phyloP scores from a whole-genome alignment of 257 asterid species.

The Cruciata laevipes region DNA sequence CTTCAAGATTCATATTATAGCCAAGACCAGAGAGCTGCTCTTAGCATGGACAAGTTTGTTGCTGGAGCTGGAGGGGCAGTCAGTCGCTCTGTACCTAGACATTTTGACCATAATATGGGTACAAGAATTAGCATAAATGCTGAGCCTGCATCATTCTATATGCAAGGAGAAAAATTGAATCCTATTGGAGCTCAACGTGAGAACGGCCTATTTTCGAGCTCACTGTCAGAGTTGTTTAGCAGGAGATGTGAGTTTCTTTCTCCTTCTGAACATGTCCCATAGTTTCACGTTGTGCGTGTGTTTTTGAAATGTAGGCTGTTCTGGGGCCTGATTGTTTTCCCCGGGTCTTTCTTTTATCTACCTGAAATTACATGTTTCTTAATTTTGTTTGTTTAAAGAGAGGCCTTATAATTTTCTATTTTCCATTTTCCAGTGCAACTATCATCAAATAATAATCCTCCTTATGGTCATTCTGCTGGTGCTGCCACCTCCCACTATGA shows the following conservation, averaged over 20 bases:
- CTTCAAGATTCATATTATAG: slow-evolving; percentile 49
- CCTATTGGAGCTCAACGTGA: slow-evolving; percentile 62
- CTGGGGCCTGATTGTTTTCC: not conserved
- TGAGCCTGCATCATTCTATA: slow-evolving; percentile 44
- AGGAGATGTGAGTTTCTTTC: slow-evolving; percentile 51
- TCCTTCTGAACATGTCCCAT: not conserved
- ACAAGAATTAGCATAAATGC: slow-evolving; percentile 38
- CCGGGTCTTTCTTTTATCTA: not conserved
- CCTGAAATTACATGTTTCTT: not conserved
- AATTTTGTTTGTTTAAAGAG: not conserved
- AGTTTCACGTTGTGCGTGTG: not conserved
- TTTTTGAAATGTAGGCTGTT: not conserved
- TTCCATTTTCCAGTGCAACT: slow-evolving; percentile 67
- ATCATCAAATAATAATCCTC: slow-evolving; percentile 54
- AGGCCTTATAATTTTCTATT: not conserved
- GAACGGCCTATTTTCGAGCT: slow-evolving; percentile 91
- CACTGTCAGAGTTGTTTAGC: slow-evolving; percentile 75
- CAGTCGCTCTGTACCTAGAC: slow-evolving; percentile 70
- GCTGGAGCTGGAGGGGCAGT: slow-evolving; percentile 36
- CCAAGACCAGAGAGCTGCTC: slow-evolving; percentile 49
- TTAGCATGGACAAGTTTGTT: slow-evolving; percentile 39
- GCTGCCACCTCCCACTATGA: slow-evolving; percentile 60
- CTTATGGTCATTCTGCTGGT: slow-evolving; percentile 56
- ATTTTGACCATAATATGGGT: slow-evolving; percentile 52
- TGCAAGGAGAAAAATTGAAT: slow-evolving; percentile 57